These are phyloP conservation scores for Ajuga reptans DNA, from an alignment of 305 asterid genomes.

Conservation along the genomic window DNA sequence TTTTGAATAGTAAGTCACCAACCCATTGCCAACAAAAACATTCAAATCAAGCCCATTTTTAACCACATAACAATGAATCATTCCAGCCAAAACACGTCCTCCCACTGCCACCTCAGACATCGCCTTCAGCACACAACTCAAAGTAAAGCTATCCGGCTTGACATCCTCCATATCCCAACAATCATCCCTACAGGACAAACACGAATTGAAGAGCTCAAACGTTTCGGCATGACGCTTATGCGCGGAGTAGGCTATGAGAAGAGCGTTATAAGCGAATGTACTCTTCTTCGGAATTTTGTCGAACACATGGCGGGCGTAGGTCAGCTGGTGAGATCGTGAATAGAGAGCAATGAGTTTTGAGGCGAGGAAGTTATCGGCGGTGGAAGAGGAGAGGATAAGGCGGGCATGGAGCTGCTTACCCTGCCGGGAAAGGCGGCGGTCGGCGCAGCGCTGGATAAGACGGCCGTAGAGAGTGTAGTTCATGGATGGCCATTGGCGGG, in stretches of 20 bases:
- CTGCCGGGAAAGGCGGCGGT: constrained; percentile 54
- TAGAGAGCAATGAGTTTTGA: constrained; percentile 66
- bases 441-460: constrained; percentile 61
- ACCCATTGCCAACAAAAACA: constrained; percentile 62
- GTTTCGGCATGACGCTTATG: constrained; percentile 37
- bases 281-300: constrained; percentile 60
- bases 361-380: constrained; percentile 66
- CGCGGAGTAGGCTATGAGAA: constrained; percentile 56
- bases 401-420: constrained; percentile 70
- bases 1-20: constrained; percentile 66
- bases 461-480: constrained; percentile 49
- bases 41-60: constrained; percentile 55
- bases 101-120: constrained; percentile 43
- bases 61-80: constrained; percentile 52
- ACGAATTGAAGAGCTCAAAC: constrained; percentile 33
- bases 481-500: constrained; percentile 33
- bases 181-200: constrained; percentile 21
- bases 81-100: constrained; percentile 25
- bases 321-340: constrained; percentile 34
- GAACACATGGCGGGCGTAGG: constrained; percentile 62
- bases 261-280: constrained; percentile 69
- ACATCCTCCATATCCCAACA: constrained; percentile 26
- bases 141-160: constrained; percentile 53
- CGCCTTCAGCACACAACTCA: constrained; percentile 72
- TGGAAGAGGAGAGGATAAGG: constrained; percentile 41